A percentile compares a stretch with the other conserved stretches of the same genome.
These are phyloP conservation scores for Chlorella sp. DNA, from an alignment of 139 green algal species.

Conservation along the genomic window DNA sequence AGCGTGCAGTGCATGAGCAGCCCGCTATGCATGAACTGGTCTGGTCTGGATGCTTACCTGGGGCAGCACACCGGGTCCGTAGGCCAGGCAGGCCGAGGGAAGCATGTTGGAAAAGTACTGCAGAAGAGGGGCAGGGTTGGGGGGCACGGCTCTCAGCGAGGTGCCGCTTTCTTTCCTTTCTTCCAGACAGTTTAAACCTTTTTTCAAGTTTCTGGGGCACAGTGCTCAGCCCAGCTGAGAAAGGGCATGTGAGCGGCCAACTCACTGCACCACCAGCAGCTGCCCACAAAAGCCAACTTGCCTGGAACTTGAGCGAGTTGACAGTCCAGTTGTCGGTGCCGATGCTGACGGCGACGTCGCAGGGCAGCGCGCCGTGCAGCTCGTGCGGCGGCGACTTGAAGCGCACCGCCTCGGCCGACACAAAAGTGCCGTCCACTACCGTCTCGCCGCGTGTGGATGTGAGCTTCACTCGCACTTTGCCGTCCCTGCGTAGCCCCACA, in stretches of 20 bases:
- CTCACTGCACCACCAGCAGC: background rate
- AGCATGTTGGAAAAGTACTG: conserved; percentile 90
- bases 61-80: conserved; percentile 79
- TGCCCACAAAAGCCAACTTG: background rate
- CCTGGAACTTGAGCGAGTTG: conserved; percentile 80
- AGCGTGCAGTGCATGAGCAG: no score
- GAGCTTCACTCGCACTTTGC: conserved; percentile 82
- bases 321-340: conserved; percentile 87
- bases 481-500: conserved; percentile 38
- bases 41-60: background rate
- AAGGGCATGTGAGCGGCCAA: background rate
- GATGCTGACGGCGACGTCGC: conserved; percentile 80
- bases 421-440: conserved; percentile 71
- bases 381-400: conserved; percentile 84
- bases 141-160: no score
- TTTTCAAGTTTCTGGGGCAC: no score
- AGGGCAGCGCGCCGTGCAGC: conserved; percentile 75
- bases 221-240: background rate
- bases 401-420: conserved; percentile 49
- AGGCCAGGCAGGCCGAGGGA: conserved; percentile 82
- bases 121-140: background rate
- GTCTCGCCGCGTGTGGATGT: conserved; percentile 73
- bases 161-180: no score
- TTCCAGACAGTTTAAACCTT: no score
- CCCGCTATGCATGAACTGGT: no score